These are phyloP conservation scores for Dothistroma septosporum DNA, from an alignment of 2,329 filamentous ascomycete genomes.

Conservation along the genomic window DNA sequence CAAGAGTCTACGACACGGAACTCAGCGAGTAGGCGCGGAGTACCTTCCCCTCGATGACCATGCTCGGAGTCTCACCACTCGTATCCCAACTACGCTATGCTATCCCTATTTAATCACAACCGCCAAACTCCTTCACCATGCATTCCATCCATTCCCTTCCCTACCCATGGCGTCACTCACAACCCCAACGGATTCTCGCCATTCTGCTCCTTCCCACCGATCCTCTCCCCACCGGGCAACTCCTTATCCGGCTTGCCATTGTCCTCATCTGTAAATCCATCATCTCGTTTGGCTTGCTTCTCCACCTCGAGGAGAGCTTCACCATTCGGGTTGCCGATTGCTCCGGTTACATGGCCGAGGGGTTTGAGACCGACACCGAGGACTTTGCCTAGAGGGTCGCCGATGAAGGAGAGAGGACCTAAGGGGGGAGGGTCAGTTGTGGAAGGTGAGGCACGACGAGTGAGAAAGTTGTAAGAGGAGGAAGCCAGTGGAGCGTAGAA, in stretches of 20 bases:
- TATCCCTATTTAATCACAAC: background rate
- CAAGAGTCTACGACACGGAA: too few relatives aligned
- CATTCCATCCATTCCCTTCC: background rate
- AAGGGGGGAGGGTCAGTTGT: background rate
- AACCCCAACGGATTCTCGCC: conserved; percentile 36
- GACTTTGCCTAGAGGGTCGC: conserved; percentile 34
- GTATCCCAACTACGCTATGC: too few relatives aligned
- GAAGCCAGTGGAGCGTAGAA: background rate
- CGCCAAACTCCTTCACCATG: background rate
- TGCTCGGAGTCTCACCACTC: too few relatives aligned
- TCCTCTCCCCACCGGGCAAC: conserved; percentile 29
- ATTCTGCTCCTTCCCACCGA: conserved; percentile 35
- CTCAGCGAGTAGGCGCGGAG: too few relatives aligned
- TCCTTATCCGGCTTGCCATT: conserved; percentile 25
- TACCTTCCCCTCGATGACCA: too few relatives aligned
- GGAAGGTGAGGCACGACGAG: background rate
- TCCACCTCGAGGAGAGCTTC: conserved; percentile 27
- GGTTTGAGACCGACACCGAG: conserved; percentile 31
- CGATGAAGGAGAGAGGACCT: conserved; percentile 32
- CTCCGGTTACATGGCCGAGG: conserved; percentile 30
- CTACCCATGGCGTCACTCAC: conserved; percentile 14
- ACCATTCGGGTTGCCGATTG: conserved; percentile 29
- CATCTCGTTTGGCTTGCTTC: conserved; percentile 24
- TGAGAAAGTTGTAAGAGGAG: background rate
- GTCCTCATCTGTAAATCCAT: conserved; percentile 23